Evolutionary conservation across 108 stramenopile genomes (phyloP).

Genomic region (Skeletonema potamos): DNA sequence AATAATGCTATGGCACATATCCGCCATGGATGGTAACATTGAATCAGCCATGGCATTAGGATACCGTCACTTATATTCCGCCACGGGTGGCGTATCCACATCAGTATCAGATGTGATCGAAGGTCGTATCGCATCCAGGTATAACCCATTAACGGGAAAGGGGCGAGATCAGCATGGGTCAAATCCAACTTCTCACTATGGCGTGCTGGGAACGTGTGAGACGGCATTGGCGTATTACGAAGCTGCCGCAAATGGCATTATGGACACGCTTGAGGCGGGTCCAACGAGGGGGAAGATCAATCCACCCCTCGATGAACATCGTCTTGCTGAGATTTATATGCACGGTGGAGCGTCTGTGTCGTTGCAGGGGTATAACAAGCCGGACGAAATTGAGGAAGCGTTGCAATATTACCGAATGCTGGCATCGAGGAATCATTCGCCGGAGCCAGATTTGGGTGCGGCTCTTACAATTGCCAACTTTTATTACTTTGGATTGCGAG

Average conservation of each 20-base stretch:
- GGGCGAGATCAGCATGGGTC: slow-evolving; percentile 17
- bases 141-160: slow-evolving; percentile 12
- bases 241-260: slow-evolving; percentile 75
- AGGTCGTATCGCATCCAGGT: slow-evolving; percentile 8
- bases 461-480: slow-evolving; percentile 72
- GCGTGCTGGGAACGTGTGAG: slow-evolving; percentile 54
- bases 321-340: slow-evolving; percentile 69
- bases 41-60: slow-evolving; percentile 73
- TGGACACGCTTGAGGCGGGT: slow-evolving; percentile 70
- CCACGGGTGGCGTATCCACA: slow-evolving; percentile 25
- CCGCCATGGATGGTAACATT: slow-evolving; percentile 64
- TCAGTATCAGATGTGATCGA: background rate
- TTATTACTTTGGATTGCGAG: slow-evolving; percentile 73
- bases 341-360: slow-evolving; percentile 79
- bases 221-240: slow-evolving; percentile 80
- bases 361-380: slow-evolving; percentile 69
- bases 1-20: slow-evolving; percentile 66
- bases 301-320: slow-evolving; percentile 79
- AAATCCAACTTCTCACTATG: slow-evolving; percentile 32
- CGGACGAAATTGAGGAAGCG: slow-evolving; percentile 81
- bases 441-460: slow-evolving; percentile 59
- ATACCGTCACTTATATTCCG: slow-evolving; percentile 41
- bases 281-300: slow-evolving; percentile 64
- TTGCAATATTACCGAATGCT: slow-evolving; percentile 82
- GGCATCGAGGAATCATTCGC: slow-evolving; percentile 46